phyloP scores from a whole-genome alignment of 2,329 filamentous ascomycete genomes.

The Sporothrix humicola region DNA sequence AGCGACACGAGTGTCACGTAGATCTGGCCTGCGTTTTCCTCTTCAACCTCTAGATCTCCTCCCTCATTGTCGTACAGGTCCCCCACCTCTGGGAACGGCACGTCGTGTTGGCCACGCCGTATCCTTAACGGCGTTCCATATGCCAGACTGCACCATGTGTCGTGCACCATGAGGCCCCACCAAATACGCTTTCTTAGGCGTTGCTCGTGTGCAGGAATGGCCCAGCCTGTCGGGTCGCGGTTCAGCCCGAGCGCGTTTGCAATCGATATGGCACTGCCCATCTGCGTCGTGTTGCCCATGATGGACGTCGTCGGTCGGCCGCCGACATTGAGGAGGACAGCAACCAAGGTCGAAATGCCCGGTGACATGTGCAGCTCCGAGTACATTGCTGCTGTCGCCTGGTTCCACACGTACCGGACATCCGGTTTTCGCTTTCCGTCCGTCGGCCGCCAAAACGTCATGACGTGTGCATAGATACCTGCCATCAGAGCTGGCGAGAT shows the following conservation, averaged over 20 bases:
- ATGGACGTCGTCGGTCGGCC: constrained; percentile 66
- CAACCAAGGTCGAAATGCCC: constrained; percentile 62
- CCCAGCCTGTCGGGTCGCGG: constrained; percentile 58
- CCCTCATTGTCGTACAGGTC: neutral
- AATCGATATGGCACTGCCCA: constrained; percentile 58
- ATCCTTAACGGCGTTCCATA: constrained; percentile 60
- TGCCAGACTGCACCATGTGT: constrained; percentile 60
- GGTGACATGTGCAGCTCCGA: constrained; percentile 62
- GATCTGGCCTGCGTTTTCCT: constrained; percentile 36
- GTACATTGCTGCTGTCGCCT: constrained; percentile 64
- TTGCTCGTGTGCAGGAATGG: constrained; percentile 58
- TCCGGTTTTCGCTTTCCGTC: constrained; percentile 59
- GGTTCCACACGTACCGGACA: constrained; percentile 65
- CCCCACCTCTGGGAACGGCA: constrained; percentile 45
- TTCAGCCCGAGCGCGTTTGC: constrained; percentile 62
- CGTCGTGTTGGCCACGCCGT: constrained; percentile 53
- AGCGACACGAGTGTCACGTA: constrained; percentile 55
- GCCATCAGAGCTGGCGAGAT: constrained; percentile 63
- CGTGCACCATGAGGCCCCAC: constrained; percentile 62
- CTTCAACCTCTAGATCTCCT: neutral
- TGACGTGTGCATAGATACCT: constrained; percentile 62
- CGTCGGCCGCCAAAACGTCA: constrained; percentile 63
- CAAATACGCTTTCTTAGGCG: constrained; percentile 58
- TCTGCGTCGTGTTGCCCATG: constrained; percentile 60
- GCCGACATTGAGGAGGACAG: constrained; percentile 63